Evolutionary conservation across 148 eudicot species (phyloP), one percentile per base, ranked within the genome.

Genomic region (Chenopodium formosanum): DNA sequence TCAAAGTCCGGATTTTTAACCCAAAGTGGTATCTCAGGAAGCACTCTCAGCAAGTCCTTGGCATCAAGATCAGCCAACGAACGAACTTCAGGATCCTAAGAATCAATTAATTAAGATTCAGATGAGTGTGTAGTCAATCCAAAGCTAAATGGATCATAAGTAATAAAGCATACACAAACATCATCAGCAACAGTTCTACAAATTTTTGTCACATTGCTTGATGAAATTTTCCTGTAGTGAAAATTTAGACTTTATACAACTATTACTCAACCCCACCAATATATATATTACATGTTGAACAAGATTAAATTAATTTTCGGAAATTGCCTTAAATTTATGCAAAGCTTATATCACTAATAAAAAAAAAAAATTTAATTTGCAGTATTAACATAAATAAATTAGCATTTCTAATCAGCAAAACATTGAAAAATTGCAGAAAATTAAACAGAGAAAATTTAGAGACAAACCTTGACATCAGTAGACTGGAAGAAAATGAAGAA

Each of bases 1-100:
- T 95, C 97, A 82, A 86, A 87, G 83, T 95, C 98, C 14, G 97
- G 98, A 84, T 88, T 93, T 87, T 95, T 95, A 78, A 95, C 94
- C 98, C 98, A 95, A 78, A 90, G 71, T 34, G 98, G 98, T 86
- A 95, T 91, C 81, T 95, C 97, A 23, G 96, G 91, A 75, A 95
- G 93, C 86, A 93, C 62, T 67, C 80, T 83, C 79, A 79, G 86
- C 77, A 95, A 81, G 23, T 78, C 76, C 76, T 84, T 77, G 1
- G 93, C 53, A 77, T 95, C 98, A 74, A 89, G 92, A 82, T 93
- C 97, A 70, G 58, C 85, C 89, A 95, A 80, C 7, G 98, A 91
- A 85, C 88, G 91, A 78, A 92, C 74, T n/a, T 79, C 87, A 64
- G 98, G 98, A 84, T 93, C 91, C 98, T 95, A 88, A 16, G 63